phyloP scores from a whole-genome alignment of 306 rosid genomes.

The Trichosanthes cucumerina region DNA sequence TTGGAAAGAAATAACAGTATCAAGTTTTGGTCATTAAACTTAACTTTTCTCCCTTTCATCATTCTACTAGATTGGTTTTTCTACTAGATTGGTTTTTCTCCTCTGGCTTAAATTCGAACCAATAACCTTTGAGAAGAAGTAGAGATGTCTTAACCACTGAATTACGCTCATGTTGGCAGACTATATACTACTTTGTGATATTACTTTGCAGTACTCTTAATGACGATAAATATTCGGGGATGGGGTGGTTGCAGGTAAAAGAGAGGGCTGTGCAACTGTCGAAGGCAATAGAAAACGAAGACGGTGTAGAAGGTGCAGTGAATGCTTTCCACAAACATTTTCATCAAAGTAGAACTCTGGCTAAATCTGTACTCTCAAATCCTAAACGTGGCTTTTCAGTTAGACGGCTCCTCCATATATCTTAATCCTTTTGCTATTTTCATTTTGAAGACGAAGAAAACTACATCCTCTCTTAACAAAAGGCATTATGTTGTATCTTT shows the following conservation, averaged over 20 bases:
- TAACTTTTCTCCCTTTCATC: neutral
- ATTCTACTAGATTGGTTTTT: neutral
- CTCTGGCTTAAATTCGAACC: neutral
- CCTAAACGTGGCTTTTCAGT: constrained; percentile 32
- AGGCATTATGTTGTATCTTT: neutral
- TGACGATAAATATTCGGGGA: no score
- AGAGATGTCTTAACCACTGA: neutral
- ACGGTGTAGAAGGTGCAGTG: constrained; percentile 75
- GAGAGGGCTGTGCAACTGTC: constrained; percentile 50
- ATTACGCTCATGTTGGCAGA: neutral
- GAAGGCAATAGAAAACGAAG: constrained; percentile 64
- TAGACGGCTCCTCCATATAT: constrained; percentile 23
- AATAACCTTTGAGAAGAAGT: neutral
- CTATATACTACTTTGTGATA: neutral
- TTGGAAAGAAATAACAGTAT: neutral
- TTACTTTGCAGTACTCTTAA: neutral
- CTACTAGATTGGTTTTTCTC: no score
- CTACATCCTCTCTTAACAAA: neutral
- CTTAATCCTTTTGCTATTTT: neutral
- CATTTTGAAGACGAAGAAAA: neutral
- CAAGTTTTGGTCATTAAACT: neutral
- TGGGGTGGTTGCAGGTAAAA: constrained; percentile 50
- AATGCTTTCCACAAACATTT: constrained; percentile 70
- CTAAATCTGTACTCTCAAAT: constrained; percentile 7
- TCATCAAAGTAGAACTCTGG: constrained; percentile 3